These are phyloP conservation scores for Amylocarpus encephaloides DNA, from an alignment of 2,329 filamentous ascomycete genomes.

Conservation along the genomic window DNA sequence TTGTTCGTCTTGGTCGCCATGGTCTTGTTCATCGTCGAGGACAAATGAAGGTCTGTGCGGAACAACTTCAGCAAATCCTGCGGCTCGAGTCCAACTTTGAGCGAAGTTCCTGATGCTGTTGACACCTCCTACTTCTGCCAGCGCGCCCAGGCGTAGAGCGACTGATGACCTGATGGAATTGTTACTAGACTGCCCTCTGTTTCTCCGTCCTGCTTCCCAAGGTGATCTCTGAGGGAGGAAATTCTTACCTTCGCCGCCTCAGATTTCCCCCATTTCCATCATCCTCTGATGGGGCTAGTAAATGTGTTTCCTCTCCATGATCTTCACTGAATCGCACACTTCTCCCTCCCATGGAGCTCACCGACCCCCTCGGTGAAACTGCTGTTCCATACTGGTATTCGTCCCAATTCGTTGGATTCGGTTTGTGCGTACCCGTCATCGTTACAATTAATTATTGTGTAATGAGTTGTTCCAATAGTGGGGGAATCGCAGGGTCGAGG, in stretches of 20 bases:
- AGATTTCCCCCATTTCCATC: slow-evolving; percentile 21
- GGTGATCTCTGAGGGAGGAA: background rate
- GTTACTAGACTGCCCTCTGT: slow-evolving; percentile 7
- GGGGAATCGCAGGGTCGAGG: background rate
- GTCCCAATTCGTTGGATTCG: slow-evolving; percentile 28
- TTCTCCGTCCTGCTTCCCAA: too few species aligned
- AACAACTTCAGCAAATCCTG: slow-evolving; percentile 80
- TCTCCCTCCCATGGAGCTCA: slow-evolving; percentile 25
- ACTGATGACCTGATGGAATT: slow-evolving; percentile 48
- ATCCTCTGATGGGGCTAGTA: background rate
- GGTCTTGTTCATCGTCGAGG: slow-evolving; percentile 52
- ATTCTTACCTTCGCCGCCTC: slow-evolving; percentile 26
- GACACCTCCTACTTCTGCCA: slow-evolving; percentile 74
- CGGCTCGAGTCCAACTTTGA: slow-evolving; percentile 84
- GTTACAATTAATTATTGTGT: background rate
- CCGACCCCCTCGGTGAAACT: slow-evolving; percentile 24
- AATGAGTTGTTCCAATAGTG: background rate
- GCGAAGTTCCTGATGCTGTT: slow-evolving; percentile 95
- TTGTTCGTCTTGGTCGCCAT: slow-evolving; percentile 11
- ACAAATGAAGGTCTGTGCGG: slow-evolving; percentile 72
- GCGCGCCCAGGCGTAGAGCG: slow-evolving; percentile 47
- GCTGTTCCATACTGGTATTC: slow-evolving; percentile 31
- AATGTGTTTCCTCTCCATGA: background rate
- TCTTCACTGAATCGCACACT: slow-evolving; percentile 28
- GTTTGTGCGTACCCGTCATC: slow-evolving; percentile 9